A percentile compares a stretch with the other conserved stretches of the same genome.
These are phyloP conservation scores for Chondrus crispus DNA, from an alignment of 23 red algal species.

Conservation along the genomic window DNA sequence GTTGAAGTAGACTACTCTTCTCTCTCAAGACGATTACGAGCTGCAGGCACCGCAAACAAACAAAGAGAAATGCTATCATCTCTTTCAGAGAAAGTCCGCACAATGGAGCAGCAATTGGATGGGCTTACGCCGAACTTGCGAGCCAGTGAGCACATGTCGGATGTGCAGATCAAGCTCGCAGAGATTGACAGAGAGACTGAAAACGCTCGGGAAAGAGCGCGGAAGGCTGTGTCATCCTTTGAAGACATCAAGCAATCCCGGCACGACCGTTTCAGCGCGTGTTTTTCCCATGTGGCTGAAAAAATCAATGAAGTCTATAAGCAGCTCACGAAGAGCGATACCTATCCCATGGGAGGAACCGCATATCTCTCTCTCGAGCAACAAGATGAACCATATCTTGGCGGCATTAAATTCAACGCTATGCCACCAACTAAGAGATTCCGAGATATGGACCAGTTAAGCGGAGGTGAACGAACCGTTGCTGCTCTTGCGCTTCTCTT, in stretches of 20 bases:
- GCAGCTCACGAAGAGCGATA: constrained; percentile 75
- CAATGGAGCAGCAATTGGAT: constrained; percentile 62
- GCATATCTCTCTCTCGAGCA: constrained; percentile 87
- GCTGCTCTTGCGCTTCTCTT: constrained; percentile 96
- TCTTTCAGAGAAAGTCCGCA: constrained; percentile 52
- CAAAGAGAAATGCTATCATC: constrained; percentile 42
- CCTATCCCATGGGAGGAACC: constrained; percentile 85
- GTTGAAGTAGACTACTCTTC: constrained; percentile 54
- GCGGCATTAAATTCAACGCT: constrained; percentile 88
- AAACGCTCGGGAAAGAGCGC: constrained; percentile 41
- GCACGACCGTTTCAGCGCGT: constrained; percentile 73
- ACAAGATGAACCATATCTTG: constrained; percentile 87
- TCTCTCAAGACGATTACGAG: constrained; percentile 56
- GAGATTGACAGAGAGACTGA: constrained; percentile 75
- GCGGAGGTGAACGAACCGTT: constrained; percentile 92
- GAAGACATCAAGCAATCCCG: constrained; percentile 66
- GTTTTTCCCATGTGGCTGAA: constrained; percentile 69
- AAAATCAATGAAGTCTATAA: constrained; percentile 87
- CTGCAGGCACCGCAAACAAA: constrained; percentile 48
- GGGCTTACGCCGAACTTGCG: constrained; percentile 86
- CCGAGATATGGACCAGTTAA: constrained; percentile 91
- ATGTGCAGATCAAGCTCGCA: constrained; percentile 65
- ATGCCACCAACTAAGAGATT: constrained; percentile 96
- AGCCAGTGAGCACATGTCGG: constrained; percentile 70
- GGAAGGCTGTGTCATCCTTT: constrained; percentile 58